Conservation (phyloP, 2,329 filamentous ascomycete species). For the Chaetomiaceae sp. region DNA sequence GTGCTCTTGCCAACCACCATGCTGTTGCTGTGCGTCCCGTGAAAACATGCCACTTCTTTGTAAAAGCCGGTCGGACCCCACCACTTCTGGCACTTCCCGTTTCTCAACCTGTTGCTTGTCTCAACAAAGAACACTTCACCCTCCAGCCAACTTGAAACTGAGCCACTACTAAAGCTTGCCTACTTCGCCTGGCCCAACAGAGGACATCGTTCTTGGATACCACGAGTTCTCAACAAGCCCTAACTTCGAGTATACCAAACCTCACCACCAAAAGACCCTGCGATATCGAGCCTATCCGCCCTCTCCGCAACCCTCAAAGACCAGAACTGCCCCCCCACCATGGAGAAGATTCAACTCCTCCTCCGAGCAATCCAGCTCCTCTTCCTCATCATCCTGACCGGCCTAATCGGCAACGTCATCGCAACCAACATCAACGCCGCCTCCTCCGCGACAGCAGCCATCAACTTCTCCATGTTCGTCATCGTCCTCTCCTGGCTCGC, state of each 20-base stretch:
- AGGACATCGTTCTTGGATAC: background rate
- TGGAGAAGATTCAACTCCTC: constrained; percentile 42
- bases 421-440: constrained; percentile 44
- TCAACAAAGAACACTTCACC: background rate
- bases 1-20: constrained; percentile 13
- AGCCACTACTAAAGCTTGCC: too few species aligned
- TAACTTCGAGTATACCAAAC: background rate
- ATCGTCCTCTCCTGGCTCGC: constrained; percentile 62
- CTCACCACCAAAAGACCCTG: background rate
- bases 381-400: constrained; percentile 50
- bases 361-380: constrained; percentile 49
- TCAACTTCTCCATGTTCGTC: constrained; percentile 68
- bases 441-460: constrained; percentile 40
- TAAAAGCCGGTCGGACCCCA: constrained; percentile 5
- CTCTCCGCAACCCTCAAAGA: background rate
- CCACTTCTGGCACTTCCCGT: background rate
- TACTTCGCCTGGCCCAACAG: background rate
- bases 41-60: constrained; percentile 1
- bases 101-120: background rate
- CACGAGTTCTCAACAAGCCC: background rate
- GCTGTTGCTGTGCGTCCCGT: background rate
- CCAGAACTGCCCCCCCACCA: constrained; percentile 4
- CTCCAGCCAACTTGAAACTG: too few species aligned
- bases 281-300: background rate
- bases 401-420: constrained; percentile 56